Percentiles rank a stretch among this genome's conserved stretches.
These are phyloP conservation scores for Scleromitrula shiraiana DNA, from an alignment of 2,329 filamentous ascomycete genomes.

Conservation along the genomic window DNA sequence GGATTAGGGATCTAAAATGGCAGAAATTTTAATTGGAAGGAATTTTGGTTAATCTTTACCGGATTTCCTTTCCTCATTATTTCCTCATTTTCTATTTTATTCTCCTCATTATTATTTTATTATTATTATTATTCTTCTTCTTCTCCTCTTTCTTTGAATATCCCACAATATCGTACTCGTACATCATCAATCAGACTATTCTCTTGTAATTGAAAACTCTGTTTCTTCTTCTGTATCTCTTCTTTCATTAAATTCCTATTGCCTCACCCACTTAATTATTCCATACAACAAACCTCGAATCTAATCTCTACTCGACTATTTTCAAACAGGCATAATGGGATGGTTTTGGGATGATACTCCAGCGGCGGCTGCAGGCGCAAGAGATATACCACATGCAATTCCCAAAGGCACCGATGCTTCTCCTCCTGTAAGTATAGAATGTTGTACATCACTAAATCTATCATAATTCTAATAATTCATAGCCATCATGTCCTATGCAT, in stretches of 20 bases:
- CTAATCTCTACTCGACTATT: too few relatives aligned
- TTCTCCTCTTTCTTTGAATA: not conserved
- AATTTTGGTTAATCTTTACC: not conserved
- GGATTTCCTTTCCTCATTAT: not conserved
- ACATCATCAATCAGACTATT: too few relatives aligned
- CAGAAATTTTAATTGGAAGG: not conserved
- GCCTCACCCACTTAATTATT: not conserved
- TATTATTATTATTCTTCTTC: too few relatives aligned
- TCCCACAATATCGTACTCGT: too few relatives aligned
- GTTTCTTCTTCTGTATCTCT: not conserved
- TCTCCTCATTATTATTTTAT: too few relatives aligned
- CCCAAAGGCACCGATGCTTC: slow-evolving; percentile 15
- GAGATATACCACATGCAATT: slow-evolving; percentile 20
- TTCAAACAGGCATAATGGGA: slow-evolving; percentile 21
- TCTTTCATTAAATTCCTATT: not conserved
- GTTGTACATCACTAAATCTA: slow-evolving; percentile 10
- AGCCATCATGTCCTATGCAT: slow-evolving; percentile 67
- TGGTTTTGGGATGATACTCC: slow-evolving; percentile 29
- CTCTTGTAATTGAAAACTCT: too few relatives aligned
- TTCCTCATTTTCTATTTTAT: too few relatives aligned
- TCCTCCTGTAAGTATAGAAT: slow-evolving; percentile 23
- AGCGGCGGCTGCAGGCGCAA: slow-evolving; percentile 16
- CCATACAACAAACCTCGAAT: not conserved
- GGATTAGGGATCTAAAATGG: not conserved
- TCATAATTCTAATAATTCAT: not conserved